Evolutionary conservation across 805 yeast genomes (phyloP).

Genomic region (Metschnikowia koreensis): DNA sequence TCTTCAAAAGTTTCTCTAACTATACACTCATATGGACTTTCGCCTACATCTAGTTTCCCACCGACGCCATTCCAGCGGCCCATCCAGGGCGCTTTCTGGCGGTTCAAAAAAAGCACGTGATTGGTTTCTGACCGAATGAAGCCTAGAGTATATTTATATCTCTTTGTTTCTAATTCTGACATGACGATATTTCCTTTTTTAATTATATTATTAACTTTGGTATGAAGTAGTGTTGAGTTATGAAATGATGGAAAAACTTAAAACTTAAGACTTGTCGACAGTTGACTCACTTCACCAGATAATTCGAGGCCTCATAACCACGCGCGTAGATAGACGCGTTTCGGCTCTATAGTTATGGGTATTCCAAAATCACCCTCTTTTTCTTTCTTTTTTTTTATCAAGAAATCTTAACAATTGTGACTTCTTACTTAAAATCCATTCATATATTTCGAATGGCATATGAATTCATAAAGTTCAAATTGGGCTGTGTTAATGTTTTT

Average conservation of each 20-base stretch:
- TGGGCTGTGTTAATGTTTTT: too few species aligned
- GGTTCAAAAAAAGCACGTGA: conserved; percentile 35
- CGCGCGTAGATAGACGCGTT: neutral
- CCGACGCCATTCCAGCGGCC: conserved; percentile 50
- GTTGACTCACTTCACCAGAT: neutral
- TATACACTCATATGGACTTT: conserved; percentile 39
- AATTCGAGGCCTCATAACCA: neutral
- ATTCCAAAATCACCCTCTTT: neutral
- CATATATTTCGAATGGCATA: too few species aligned
- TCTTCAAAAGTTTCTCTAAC: conserved; percentile 42
- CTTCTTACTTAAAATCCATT: too few species aligned
- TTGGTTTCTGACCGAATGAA: conserved; percentile 31
- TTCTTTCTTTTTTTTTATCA: neutral
- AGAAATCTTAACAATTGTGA: too few species aligned
- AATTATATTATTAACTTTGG: too few species aligned
- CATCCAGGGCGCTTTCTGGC: conserved; percentile 47
- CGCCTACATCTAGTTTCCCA: conserved; percentile 38
- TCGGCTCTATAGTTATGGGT: too few species aligned
- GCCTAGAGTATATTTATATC: conserved; percentile 26
- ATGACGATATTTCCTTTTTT: neutral
- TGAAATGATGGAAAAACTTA: neutral
- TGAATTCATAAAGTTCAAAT: too few species aligned
- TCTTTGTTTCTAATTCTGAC: conserved; percentile 4
- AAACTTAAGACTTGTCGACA: neutral
- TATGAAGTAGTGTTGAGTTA: too few species aligned